phyloP scores from a whole-genome alignment of 192 early-diverging fungal species.

The Entomortierella chlamydospora region DNA sequence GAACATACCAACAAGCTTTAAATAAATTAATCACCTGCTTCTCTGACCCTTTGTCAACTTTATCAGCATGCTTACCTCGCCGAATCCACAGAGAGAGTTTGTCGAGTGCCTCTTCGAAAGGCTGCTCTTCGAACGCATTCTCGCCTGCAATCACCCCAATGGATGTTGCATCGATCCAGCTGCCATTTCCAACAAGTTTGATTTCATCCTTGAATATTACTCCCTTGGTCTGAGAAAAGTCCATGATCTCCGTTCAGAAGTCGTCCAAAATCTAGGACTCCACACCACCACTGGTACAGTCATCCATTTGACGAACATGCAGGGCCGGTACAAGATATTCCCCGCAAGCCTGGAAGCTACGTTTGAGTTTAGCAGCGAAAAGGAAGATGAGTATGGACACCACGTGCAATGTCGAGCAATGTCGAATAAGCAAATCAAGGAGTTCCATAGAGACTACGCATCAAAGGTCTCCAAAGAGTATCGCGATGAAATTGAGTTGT shows the following conservation, averaged over 20 bases:
- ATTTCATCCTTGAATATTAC: slow-evolving; percentile 6
- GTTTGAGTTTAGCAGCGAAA: slow-evolving; percentile 1
- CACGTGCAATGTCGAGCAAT: background rate
- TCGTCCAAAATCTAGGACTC: background rate
- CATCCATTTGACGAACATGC: background rate
- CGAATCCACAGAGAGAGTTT: background rate
- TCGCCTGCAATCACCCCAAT: background rate
- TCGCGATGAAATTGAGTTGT: background rate
- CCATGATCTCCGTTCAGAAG: background rate
- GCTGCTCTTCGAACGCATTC: background rate
- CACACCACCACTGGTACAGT: background rate
- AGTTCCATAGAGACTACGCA: background rate
- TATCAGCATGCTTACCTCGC: background rate
- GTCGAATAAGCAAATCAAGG: slow-evolving; percentile 1
- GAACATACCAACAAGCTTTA: too few species aligned
- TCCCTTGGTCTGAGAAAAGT: background rate
- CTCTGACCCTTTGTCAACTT: background rate
- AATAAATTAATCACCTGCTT: background rate
- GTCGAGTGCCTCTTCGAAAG: slow-evolving; percentile 10
- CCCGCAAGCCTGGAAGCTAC: background rate
- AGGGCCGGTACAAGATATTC: slow-evolving; percentile 2
- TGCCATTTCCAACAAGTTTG: background rate
- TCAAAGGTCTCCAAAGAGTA: background rate
- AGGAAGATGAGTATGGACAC: background rate
- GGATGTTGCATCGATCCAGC: slow-evolving; percentile 1